Conservation (phyloP, 257 asterid species). For the Scutellaria minor region DNA sequence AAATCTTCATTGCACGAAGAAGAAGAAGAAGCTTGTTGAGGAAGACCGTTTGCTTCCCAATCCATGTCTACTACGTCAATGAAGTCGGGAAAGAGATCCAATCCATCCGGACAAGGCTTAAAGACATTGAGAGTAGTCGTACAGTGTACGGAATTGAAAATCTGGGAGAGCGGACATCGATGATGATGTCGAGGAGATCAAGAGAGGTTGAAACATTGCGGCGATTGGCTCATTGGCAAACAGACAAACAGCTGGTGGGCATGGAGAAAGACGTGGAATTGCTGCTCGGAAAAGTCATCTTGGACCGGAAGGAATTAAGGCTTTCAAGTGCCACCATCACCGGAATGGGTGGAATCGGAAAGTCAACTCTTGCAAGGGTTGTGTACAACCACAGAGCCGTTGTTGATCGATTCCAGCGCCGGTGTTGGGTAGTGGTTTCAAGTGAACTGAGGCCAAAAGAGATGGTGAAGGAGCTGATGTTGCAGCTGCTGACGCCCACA, state of each 20-base stretch:
- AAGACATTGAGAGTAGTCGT: neutral
- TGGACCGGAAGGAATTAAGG: neutral
- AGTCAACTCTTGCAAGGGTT: neutral
- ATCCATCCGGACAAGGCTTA: neutral
- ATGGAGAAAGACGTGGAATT: neutral
- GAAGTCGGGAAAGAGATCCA: neutral
- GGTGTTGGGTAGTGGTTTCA: constrained; percentile 36
- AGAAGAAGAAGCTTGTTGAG: neutral
- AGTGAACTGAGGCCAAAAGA: constrained; percentile 24
- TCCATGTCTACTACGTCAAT: neutral
- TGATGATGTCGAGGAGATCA: too few species aligned
- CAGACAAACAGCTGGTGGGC: constrained; percentile 11
- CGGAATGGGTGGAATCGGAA: neutral
- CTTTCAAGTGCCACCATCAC: neutral
- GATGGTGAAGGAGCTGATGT: neutral
- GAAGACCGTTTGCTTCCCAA: neutral
- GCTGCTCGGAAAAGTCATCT: neutral
- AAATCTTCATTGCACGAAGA: neutral
- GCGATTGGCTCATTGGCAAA: neutral
- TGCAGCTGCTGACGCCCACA: neutral
- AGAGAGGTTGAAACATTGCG: neutral
- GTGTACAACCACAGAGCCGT: constrained; percentile 21
- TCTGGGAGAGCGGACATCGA: neutral
- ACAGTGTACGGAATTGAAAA: neutral
- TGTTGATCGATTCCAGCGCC: neutral